A percentile compares a stretch with the other conserved stretches of the same genome.
Evolutionary conservation across 225 moss, liverwort and hornwort genomes (phyloP).

Genomic region (Polytrichum commune): DNA sequence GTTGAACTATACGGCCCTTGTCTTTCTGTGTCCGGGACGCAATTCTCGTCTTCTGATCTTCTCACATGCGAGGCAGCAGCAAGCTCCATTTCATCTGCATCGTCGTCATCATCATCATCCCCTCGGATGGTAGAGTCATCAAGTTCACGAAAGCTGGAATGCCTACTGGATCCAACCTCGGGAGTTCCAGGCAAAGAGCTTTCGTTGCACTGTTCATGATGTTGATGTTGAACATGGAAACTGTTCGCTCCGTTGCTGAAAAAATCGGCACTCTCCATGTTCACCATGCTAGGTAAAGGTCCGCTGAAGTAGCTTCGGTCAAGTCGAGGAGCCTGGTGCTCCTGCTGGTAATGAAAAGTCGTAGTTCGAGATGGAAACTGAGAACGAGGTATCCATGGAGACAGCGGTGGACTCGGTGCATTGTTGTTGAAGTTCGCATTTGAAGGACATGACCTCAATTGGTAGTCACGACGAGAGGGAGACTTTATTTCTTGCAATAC

Average conservation of each 20-base stretch:
- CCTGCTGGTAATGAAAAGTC: conserved; percentile 12
- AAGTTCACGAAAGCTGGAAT: conserved; percentile 8
- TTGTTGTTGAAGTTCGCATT: conserved; percentile 7
- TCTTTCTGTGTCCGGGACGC: not conserved
- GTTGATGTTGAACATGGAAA: conserved; percentile 3
- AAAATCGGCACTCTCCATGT: conserved; percentile 12
- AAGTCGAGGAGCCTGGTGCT: conserved; percentile 10
- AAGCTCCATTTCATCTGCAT: not conserved
- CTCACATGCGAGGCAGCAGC: not conserved
- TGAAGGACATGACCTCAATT: conserved; percentile 32
- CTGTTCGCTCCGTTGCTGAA: conserved; percentile 17
- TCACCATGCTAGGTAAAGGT: conserved; percentile 8
- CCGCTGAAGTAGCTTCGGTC: conserved; percentile 15
- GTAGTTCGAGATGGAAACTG: conserved; percentile 4
- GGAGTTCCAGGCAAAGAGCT: conserved; percentile 21
- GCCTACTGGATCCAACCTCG: conserved; percentile 21
- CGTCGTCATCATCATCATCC: not conserved
- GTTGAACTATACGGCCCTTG: not conserved
- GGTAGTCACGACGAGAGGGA: conserved; percentile 51
- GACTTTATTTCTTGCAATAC: conserved; percentile 15
- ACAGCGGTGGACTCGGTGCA: conserved; percentile 21
- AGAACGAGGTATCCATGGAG: conserved; percentile 39
- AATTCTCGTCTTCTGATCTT: not conserved
- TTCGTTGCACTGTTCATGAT: conserved; percentile 5
- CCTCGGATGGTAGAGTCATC: not conserved